phyloP scores from a whole-genome alignment of 345 rosid genomes.

The Salix caprea region DNA sequence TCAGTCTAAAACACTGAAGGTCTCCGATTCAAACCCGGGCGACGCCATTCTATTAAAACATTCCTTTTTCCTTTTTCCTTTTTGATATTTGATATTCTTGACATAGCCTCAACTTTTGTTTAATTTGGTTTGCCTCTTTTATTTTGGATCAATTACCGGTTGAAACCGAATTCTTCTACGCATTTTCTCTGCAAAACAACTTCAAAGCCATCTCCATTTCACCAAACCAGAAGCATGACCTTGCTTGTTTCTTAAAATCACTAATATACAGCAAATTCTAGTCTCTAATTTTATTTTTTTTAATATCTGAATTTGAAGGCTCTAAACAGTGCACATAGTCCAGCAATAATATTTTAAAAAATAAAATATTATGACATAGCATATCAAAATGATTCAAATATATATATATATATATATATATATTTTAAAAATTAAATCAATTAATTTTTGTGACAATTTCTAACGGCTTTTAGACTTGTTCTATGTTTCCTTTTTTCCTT shows the following conservation, averaged over 20 bases:
- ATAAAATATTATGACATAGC: too few relatives aligned
- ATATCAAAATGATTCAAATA: too few relatives aligned
- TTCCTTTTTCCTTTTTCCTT: too few relatives aligned
- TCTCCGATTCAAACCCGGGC: slow-evolving; percentile 91
- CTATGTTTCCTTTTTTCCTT: slow-evolving; percentile 18
- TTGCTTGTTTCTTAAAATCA: background rate
- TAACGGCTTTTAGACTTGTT: slow-evolving; percentile 15
- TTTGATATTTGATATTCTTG: background rate
- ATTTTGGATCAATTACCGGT: background rate
- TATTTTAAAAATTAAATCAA: too few relatives aligned
- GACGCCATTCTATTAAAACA: slow-evolving; percentile 70
- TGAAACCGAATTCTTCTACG: background rate
- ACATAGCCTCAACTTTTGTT: background rate
- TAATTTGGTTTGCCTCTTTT: background rate
- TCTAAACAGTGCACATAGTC: too few relatives aligned
- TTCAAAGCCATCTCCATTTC: background rate
- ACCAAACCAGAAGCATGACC: background rate
- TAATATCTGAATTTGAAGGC: too few relatives aligned
- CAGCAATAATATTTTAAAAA: too few relatives aligned
- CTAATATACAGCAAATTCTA: too few relatives aligned
- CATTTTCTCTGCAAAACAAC: too few relatives aligned
- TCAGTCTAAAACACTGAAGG: slow-evolving; percentile 96
- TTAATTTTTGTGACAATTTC: too few relatives aligned
- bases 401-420: too few relatives aligned
- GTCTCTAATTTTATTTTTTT: too few relatives aligned